A percentile compares a stretch with the other conserved stretches of the same genome.
Evolutionary conservation across 1,139 yeast genomes (phyloP).

Genomic region (Candida sp.): DNA sequence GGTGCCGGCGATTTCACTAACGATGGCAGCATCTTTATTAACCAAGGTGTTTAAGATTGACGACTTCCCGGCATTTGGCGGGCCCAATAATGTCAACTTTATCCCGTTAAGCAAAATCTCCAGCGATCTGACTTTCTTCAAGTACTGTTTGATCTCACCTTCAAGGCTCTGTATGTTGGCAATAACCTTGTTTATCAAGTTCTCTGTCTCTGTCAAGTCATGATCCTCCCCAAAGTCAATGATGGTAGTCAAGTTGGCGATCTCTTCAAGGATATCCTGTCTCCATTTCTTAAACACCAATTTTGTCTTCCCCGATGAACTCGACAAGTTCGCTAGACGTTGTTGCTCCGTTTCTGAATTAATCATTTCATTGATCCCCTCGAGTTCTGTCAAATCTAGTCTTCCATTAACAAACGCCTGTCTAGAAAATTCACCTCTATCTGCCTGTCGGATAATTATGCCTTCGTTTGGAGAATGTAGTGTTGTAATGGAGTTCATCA

Average conservation of each 20-base stretch:
- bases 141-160: conserved; percentile 49
- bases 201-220: conserved; percentile 67
- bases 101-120: conserved; percentile 77
- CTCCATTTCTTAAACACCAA: conserved; percentile 70
- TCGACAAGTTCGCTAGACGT: conserved; percentile 71
- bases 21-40: conserved; percentile 86
- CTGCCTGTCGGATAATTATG: conserved; percentile 74
- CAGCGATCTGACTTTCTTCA: conserved; percentile 58
- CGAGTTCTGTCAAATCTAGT: conserved; percentile 79
- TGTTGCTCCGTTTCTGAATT: conserved; percentile 96
- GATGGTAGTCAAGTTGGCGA: conserved; percentile 83
- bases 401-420: conserved; percentile 81
- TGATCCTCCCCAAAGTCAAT: conserved; percentile 98
- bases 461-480: conserved; percentile 48
- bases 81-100: conserved; percentile 76
- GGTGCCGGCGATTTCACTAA: conserved; percentile 92
- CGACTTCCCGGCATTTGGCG: conserved; percentile 98
- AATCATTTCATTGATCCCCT: conserved; percentile 87
- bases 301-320: conserved; percentile 73
- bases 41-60: conserved; percentile 80
- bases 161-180: conserved; percentile 43
- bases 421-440: conserved; percentile 89
- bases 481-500: conserved; percentile 62
- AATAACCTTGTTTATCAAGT: conserved; percentile 55
- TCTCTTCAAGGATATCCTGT: conserved; percentile 58